phyloP scores from a whole-genome alignment of 148 eudicot genomes.

The Tetragonia tetragonoides region DNA sequence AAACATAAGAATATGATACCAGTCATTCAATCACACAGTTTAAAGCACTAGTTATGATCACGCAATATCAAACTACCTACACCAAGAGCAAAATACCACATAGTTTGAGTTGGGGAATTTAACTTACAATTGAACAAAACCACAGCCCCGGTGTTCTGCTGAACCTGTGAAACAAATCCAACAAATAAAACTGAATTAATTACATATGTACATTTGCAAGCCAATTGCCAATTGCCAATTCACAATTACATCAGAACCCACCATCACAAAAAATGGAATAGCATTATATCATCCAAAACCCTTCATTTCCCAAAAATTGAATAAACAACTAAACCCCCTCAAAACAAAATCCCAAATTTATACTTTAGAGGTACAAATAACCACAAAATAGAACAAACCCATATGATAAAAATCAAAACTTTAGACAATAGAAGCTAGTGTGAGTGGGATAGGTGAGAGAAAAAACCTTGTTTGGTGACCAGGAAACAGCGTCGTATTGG shows the following conservation, averaged over 20 bases:
- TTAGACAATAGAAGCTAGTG: neutral
- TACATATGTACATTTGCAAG: neutral
- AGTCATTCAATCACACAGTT: neutral
- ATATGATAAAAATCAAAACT: neutral
- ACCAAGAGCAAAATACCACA: neutral
- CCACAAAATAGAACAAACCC: slow-evolving; percentile 6
- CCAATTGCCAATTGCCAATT: neutral
- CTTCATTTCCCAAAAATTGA: neutral
- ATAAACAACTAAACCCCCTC: too few relatives aligned
- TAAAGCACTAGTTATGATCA: neutral
- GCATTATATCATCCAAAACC: neutral
- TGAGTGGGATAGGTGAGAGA: neutral
- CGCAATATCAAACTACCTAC: neutral
- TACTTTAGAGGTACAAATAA: neutral
- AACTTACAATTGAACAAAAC: slow-evolving; percentile 92
- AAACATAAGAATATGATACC: neutral
- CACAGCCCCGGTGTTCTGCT: slow-evolving; percentile 79
- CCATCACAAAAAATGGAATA: neutral
- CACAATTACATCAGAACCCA: neutral
- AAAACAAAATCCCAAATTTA: too few relatives aligned
- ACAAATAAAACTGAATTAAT: neutral
- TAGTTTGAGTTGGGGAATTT: neutral
- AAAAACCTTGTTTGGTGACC: slow-evolving; percentile 80
- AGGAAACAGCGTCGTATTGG: slow-evolving; percentile 84
- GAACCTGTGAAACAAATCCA: slow-evolving; percentile 50